phyloP scores from a whole-genome alignment of 2,329 filamentous ascomycete species.

The Drechmeria coniospora region DNA sequence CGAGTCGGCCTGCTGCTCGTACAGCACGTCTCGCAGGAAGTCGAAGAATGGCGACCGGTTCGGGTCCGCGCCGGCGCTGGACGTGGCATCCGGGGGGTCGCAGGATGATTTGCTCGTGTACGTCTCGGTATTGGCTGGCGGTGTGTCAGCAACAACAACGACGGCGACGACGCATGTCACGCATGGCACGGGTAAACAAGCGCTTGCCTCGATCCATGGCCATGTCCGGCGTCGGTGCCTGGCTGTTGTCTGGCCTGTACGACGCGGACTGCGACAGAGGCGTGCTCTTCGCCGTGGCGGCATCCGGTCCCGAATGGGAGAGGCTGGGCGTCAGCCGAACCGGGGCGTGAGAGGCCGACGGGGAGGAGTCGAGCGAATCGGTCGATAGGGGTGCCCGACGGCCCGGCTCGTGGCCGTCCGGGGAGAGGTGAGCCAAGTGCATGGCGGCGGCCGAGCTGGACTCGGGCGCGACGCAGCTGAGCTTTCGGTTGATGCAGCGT shows the following conservation, averaged over 20 bases:
- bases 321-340: constrained; percentile 3
- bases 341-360: constrained; percentile 9
- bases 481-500: constrained; percentile 30
- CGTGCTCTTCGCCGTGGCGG: constrained; percentile 10
- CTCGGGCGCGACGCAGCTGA: constrained; percentile 26
- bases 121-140: constrained; percentile 4
- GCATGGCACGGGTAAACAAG: too few relatives aligned
- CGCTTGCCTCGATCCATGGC: constrained; percentile 14
- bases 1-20: constrained; percentile 25
- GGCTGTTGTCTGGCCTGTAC: constrained; percentile 16
- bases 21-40: constrained; percentile 35
- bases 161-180: too few relatives aligned
- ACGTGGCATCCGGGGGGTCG: constrained; percentile 1
- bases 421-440: constrained; percentile 28
- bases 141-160: constrained; percentile 1
- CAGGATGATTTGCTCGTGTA: constrained; percentile 3
- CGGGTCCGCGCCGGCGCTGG: constrained; percentile 11
- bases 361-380: constrained; percentile 7
- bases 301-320: constrained; percentile 6
- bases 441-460: constrained; percentile 24
- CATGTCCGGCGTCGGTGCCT: constrained; percentile 19
- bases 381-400: too few relatives aligned
- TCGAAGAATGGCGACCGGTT: constrained; percentile 29
- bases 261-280: constrained; percentile 10
- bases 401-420: constrained; percentile 19